phyloP scores from a whole-genome alignment of 257 asterid species.

The Solanum dulcamara region DNA sequence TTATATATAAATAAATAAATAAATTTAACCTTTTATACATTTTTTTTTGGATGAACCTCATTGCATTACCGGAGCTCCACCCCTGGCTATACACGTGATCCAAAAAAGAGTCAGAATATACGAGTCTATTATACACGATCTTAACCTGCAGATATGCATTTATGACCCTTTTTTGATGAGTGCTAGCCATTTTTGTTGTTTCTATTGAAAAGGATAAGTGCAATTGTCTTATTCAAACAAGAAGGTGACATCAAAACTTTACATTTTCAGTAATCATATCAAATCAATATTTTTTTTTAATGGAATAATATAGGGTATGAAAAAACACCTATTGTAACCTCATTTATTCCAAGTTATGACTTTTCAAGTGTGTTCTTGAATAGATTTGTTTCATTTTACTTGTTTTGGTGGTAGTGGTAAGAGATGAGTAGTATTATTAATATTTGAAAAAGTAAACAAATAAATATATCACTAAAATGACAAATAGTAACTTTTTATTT shows the following conservation, averaged over 20 bases:
- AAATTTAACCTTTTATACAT: too few relatives aligned
- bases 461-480: background rate
- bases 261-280: background rate
- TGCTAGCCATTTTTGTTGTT: background rate
- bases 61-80: background rate
- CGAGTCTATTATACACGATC: accelerated
- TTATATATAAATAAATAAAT: too few relatives aligned
- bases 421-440: background rate
- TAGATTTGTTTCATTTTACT: background rate
- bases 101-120: too few relatives aligned
- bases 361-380: background rate
- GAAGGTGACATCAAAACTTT: background rate
- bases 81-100: accelerated
- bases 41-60: too few relatives aligned
- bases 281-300: background rate
- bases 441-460: background rate
- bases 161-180: background rate
- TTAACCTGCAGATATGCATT: background rate
- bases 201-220: background rate
- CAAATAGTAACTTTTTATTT: background rate
- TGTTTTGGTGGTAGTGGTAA: background rate
- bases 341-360: background rate
- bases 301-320: background rate
- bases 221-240: background rate
- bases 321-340: background rate